A percentile compares a stretch with the other conserved stretches of the same genome.
phyloP scores from a whole-genome alignment of 176 grass and related monocot genomes.

The Avena eriantha region DNA sequence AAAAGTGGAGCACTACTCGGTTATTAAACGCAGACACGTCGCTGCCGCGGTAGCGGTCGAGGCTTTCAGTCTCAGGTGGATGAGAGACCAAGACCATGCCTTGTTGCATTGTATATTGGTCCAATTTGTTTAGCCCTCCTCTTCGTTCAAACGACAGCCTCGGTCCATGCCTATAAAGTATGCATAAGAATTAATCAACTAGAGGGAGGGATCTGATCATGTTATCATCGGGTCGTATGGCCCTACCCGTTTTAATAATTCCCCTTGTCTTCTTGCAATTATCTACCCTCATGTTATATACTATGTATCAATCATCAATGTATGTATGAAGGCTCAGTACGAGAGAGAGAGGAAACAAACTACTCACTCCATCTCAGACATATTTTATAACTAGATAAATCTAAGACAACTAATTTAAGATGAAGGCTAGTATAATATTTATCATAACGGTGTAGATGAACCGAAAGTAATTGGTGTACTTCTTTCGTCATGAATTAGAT shows the following conservation, averaged over 20 bases:
- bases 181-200: constrained; percentile 19
- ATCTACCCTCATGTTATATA: not conserved
- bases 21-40: too few relatives aligned
- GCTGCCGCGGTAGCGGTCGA: too few relatives aligned
- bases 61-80: too few relatives aligned
- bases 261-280: constrained; percentile 37
- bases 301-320: too few relatives aligned
- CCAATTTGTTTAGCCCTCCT: not conserved
- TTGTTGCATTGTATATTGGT: too few relatives aligned
- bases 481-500: too few relatives aligned
- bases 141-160: constrained; percentile 32
- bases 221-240: constrained; percentile 61
- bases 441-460: not conserved
- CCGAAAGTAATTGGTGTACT: not conserved
- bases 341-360: not conserved
- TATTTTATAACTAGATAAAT: too few relatives aligned
- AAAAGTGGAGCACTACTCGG: too few relatives aligned
- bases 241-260: constrained; percentile 39
- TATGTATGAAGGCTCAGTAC: not conserved
- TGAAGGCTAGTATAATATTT: not conserved
- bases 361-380: not conserved
- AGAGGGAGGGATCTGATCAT: constrained; percentile 54
- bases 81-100: too few relatives aligned
- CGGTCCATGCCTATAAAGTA: constrained; percentile 17
- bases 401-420: too few relatives aligned